Conservation (phyloP, 1,284 basidiomycete species). For the Marasmius oreades region DNA sequence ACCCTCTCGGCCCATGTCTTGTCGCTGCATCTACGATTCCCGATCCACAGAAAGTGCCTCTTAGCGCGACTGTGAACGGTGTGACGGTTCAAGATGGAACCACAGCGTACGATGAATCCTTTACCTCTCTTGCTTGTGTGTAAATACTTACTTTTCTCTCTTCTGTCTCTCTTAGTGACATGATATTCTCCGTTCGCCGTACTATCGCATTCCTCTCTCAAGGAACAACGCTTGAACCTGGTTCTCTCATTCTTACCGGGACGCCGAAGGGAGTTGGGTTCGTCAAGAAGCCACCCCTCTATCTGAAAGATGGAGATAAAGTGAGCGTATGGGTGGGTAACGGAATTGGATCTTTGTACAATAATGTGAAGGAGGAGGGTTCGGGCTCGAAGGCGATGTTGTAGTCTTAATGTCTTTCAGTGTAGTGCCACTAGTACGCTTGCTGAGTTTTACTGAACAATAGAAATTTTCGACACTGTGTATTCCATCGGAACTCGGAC, state of each 20-base stretch:
- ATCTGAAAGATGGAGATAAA: constrained; percentile 74
- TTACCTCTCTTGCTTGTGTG: constrained; percentile 19
- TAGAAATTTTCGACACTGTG: no score
- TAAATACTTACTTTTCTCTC: constrained; percentile 21
- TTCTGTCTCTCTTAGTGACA: constrained; percentile 37
- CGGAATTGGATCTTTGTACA: constrained; percentile 73
- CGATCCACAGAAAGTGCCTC: constrained; percentile 66
- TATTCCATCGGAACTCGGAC: no score
- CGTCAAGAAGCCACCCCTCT: constrained; percentile 64
- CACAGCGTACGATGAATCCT: constrained; percentile 49
- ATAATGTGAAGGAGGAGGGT: constrained; percentile 68
- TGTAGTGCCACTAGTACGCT: no score
- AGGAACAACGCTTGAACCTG: constrained; percentile 82
- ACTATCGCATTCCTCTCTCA: constrained; percentile 80
- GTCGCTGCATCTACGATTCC: constrained; percentile 63
- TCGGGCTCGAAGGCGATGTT: constrained; percentile 35
- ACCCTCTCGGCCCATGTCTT: constrained; percentile 74
- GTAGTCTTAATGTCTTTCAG: constrained; percentile 13
- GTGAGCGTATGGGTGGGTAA: constrained; percentile 62
- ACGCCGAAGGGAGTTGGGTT: constrained; percentile 80
- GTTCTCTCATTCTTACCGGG: constrained; percentile 76
- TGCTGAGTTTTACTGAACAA: no score
- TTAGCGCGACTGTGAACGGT: constrained; percentile 72
- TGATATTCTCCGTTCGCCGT: constrained; percentile 70
- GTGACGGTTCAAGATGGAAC: constrained; percentile 69